Percentiles rank a stretch among this genome's conserved stretches.
phyloP scores from a whole-genome alignment of 768 basidiomycete species.

The Phallus indusiatus region DNA sequence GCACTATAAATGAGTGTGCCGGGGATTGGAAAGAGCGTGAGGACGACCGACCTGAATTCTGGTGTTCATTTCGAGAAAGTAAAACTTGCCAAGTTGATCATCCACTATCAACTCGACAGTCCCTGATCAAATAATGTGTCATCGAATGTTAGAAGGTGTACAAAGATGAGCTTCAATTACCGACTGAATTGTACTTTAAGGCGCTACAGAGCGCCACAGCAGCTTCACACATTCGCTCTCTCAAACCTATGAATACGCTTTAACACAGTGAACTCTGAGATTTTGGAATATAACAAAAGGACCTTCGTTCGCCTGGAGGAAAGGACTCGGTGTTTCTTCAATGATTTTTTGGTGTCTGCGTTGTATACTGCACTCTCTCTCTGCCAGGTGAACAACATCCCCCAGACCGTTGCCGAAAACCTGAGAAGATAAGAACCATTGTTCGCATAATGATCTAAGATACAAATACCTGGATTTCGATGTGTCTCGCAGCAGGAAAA shows the following conservation, averaged over 20 bases:
- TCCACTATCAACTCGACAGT: constrained; percentile 63
- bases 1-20: constrained; percentile 5
- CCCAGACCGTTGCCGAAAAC: constrained; percentile 59
- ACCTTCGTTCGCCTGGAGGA: constrained; percentile 38
- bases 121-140: constrained; percentile 24
- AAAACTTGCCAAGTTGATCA: constrained; percentile 41
- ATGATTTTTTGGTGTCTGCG: constrained; percentile 65
- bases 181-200: constrained; percentile 51
- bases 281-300: constrained; percentile 5
- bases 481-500: constrained; percentile 44
- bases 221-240: constrained; percentile 40
- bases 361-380: constrained; percentile 64
- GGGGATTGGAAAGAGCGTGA: background rate
- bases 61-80: constrained; percentile 67
- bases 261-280: background rate
- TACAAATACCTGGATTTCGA: constrained; percentile 50
- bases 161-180: constrained; percentile 20
- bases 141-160: background rate
- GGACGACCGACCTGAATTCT: constrained; percentile 40
- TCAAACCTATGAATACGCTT: constrained; percentile 25
- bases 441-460: background rate
- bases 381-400: constrained; percentile 52
- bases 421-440: constrained; percentile 20
- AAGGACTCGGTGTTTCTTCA: constrained; percentile 60
- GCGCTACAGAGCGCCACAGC: constrained; percentile 38